Conservation (phyloP, 2,329 filamentous ascomycete genomes). For the Aspergillus sp. region DNA sequence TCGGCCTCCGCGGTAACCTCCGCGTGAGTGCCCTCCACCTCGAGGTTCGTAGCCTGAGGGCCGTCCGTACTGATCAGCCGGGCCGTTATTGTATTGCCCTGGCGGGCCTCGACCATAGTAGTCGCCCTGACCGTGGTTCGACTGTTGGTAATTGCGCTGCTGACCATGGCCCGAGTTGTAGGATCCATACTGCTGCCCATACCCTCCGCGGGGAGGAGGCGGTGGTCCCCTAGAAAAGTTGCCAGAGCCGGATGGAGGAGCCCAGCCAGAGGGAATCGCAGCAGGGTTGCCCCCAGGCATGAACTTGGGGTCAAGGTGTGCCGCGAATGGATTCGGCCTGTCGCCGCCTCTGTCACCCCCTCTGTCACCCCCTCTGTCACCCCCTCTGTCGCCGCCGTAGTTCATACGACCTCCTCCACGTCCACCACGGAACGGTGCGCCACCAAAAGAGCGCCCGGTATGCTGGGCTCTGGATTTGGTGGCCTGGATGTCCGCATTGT, state of each 20-base stretch:
- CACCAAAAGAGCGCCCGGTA: conserved; percentile 68
- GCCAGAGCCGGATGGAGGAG: conserved; percentile 31
- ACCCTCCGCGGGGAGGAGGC: conserved; percentile 39
- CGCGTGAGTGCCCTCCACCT: conserved; percentile 25
- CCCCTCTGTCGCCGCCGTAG: conserved; percentile 46
- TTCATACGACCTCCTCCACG: conserved; percentile 54
- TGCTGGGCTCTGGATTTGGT: conserved; percentile 66
- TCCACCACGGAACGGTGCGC: conserved; percentile 58
- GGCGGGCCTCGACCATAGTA: conserved; percentile 27
- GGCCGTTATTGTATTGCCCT: conserved; percentile 23
- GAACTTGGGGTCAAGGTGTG: conserved; percentile 48
- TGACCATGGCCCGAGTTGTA: conserved; percentile 20
- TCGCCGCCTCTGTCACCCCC: conserved; percentile 34
- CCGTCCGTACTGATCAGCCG: conserved; percentile 23
- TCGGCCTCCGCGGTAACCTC: conserved; percentile 26
- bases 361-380: conserved; percentile 27
- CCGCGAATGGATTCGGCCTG: conserved; percentile 47
- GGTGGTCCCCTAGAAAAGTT: conserved; percentile 38
- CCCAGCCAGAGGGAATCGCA: conserved; percentile 36
- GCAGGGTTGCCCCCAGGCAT: conserved; percentile 32
- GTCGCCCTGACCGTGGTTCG: conserved; percentile 21
- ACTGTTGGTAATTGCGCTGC: conserved; percentile 17
- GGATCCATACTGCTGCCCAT: conserved; percentile 17
- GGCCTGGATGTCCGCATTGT: conserved; percentile 71
- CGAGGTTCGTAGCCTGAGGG: conserved; percentile 27